Conservation (phyloP, 2,329 filamentous ascomycete species). For the Pestalotiopsis sp. region DNA sequence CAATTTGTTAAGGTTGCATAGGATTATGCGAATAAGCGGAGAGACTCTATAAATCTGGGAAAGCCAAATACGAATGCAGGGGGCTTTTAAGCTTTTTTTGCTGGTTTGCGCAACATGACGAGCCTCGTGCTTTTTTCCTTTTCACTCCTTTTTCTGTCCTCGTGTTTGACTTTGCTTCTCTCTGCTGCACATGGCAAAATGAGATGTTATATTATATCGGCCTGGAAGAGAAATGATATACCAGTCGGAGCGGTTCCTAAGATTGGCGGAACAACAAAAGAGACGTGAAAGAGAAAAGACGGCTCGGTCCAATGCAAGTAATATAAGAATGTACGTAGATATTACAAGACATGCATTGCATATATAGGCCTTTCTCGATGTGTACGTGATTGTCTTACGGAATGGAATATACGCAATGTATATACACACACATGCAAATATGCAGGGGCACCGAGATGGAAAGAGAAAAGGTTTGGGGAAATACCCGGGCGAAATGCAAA, state of each 20-base stretch:
- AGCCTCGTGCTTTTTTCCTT: neutral
- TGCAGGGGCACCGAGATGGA: neutral
- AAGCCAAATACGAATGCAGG: neutral
- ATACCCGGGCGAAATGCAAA: neutral
- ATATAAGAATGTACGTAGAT: neutral
- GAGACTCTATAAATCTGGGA: neutral
- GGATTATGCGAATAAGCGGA: neutral
- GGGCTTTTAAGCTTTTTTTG: neutral
- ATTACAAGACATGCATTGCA: neutral
- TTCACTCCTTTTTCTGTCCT: neutral
- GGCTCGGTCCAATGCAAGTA: neutral
- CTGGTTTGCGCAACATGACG: neutral
- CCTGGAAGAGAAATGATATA: neutral
- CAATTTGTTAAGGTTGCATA: neutral
- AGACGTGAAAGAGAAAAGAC: neutral
- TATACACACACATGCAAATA: neutral
- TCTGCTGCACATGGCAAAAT: neutral
- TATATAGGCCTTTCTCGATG: neutral
- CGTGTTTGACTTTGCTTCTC: neutral
- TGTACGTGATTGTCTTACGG: neutral
- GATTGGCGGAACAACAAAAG: neutral
- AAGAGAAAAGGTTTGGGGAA: neutral
- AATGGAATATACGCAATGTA: neutral
- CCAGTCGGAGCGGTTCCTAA: neutral
- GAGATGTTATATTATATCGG: neutral